Conservation (phyloP, 805 yeast genomes). For the Cyberlindnera mississippiensis region DNA sequence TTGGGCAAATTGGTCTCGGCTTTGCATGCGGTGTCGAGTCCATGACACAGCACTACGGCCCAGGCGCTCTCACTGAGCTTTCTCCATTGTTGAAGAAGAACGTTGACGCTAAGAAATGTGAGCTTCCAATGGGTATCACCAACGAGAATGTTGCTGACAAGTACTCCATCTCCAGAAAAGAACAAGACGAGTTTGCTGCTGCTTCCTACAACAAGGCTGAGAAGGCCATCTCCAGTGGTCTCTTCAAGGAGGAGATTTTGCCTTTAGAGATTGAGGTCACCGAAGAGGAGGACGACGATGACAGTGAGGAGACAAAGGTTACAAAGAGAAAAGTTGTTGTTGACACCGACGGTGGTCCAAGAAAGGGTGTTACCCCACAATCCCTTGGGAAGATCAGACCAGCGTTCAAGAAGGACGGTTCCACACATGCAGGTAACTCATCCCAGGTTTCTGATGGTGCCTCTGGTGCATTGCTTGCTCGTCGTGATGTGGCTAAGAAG, state of each 20-base stretch:
- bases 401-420: conserved; percentile 76
- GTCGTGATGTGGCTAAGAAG: conserved; percentile 79
- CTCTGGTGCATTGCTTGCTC: conserved; percentile 80
- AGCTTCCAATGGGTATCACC: conserved; percentile 95
- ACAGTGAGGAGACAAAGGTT: conserved; percentile 35
- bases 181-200: conserved; percentile 90
- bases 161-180: conserved; percentile 59
- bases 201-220: conserved; percentile 82
- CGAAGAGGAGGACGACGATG: conserved; percentile 57
- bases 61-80: conserved; percentile 61
- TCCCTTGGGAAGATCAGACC: conserved; percentile 75
- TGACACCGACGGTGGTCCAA: conserved; percentile 83
- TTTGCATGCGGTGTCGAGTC: conserved; percentile 92
- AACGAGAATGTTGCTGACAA: conserved; percentile 82
- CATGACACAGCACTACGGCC: conserved; percentile 89
- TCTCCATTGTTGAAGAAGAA: conserved; percentile 45
- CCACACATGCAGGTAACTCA: conserved; percentile 94
- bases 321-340: conserved; percentile 35
- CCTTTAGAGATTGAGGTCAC: conserved; percentile 65
- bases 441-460: conserved; percentile 97
- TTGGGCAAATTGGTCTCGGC: conserved; percentile 90
- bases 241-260: conserved; percentile 84
- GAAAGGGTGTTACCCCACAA: conserved; percentile 78
- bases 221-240: conserved; percentile 61
- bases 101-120: conserved; percentile 62